These are phyloP conservation scores for Cadophora sp. DNA, from an alignment of 2,329 filamentous ascomycete species.

Conservation along the genomic window DNA sequence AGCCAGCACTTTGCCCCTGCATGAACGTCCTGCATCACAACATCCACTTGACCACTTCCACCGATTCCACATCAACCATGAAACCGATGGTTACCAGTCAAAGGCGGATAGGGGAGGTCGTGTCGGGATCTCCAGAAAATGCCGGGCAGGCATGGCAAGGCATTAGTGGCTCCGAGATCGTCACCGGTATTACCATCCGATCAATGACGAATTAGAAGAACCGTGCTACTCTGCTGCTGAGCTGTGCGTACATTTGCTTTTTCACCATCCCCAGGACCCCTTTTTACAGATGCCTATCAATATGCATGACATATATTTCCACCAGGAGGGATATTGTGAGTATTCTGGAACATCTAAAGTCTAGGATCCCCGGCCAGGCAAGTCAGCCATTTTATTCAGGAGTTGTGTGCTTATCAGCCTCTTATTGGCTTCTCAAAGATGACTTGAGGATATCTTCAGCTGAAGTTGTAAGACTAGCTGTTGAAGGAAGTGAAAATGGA, in stretches of 20 bases:
- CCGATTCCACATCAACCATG: neutral
- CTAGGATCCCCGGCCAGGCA: neutral
- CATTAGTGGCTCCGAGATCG: slow-evolving; percentile 7
- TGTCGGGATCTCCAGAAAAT: slow-evolving; percentile 4
- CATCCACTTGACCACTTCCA: neutral
- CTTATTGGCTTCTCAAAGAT: neutral
- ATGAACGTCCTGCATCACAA: slow-evolving; percentile 9
- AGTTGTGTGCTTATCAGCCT: neutral
- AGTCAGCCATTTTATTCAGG: neutral
- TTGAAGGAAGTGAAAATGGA: neutral
- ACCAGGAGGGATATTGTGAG: neutral
- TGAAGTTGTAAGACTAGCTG: neutral
- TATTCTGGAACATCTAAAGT: neutral
- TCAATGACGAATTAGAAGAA: neutral
- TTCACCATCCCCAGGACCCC: neutral
- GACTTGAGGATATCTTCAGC: neutral
- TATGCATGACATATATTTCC: neutral
- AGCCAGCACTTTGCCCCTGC: neutral
- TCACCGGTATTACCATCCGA: slow-evolving; percentile 2
- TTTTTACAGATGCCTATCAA: neutral
- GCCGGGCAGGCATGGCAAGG: neutral
- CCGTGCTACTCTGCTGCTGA: neutral
- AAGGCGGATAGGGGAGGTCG: neutral
- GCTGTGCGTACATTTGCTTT: neutral
- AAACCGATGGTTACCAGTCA: slow-evolving; percentile 8